Percentiles rank a stretch among this genome's conserved stretches.
phyloP scores from a whole-genome alignment of 116 monocot species.

The Phalaenopsis hybrid region DNA sequence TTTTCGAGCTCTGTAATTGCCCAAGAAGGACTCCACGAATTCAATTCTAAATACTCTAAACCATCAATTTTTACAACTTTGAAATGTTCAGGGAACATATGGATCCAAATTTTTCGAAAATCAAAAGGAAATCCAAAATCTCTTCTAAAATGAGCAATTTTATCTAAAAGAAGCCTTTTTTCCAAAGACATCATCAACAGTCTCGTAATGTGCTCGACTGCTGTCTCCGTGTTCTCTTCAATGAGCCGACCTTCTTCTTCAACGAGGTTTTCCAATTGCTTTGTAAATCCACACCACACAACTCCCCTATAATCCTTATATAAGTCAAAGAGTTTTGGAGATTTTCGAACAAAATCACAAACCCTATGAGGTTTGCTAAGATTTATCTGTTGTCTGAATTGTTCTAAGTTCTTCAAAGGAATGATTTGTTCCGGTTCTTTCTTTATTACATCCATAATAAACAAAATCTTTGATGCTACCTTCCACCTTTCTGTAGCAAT shows the following conservation, averaged over 20 bases:
- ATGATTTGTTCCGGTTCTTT: constrained; percentile 64
- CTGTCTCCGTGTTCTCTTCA: constrained; percentile 36
- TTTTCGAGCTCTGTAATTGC: constrained; percentile 77
- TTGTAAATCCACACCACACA: constrained; percentile 65
- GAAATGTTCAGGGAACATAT: constrained; percentile 68
- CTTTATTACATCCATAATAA: constrained; percentile 54
- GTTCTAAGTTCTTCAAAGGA: constrained; percentile 54
- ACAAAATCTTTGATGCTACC: constrained; percentile 52
- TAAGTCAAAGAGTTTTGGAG: constrained; percentile 65
- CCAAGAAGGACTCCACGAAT: constrained; percentile 75
- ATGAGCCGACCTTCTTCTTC: constrained; percentile 51
- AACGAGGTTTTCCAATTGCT: constrained; percentile 41
- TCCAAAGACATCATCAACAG: constrained; percentile 85
- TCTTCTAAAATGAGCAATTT: constrained; percentile 73
- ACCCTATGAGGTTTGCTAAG: constrained; percentile 61
- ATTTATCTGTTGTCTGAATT: constrained; percentile 53
- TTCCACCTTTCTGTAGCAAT: constrained; percentile 67
- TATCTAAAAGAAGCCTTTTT: constrained; percentile 64
- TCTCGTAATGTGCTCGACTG: constrained; percentile 57
- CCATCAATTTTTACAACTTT: constrained; percentile 44
- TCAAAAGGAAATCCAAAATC: constrained; percentile 63
- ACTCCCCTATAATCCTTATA: constrained; percentile 55
- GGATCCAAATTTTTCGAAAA: constrained; percentile 60
- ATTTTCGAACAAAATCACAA: constrained; percentile 62
- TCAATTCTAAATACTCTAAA: constrained; percentile 60